A percentile compares a stretch with the other conserved stretches of the same genome.
phyloP scores from a whole-genome alignment of 768 basidiomycete genomes.

The Russula earlei region DNA sequence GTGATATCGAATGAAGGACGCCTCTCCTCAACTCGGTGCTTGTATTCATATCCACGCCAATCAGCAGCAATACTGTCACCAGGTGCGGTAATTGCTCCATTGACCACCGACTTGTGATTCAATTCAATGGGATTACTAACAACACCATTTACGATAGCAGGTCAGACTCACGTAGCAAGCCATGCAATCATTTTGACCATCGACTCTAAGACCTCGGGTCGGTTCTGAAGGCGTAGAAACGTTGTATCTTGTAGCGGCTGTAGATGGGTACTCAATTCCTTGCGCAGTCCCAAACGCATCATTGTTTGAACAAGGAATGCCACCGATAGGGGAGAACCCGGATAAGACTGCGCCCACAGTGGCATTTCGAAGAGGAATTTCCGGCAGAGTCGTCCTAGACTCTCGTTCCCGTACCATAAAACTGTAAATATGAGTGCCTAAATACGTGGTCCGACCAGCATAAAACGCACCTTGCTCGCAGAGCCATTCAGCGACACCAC shows the following conservation, averaged over 20 bases:
- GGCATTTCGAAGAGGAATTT: conserved; percentile 14
- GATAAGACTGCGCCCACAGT: conserved; percentile 9
- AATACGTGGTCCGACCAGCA: not conserved
- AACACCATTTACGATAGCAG: not conserved
- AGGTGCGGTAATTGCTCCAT: conserved; percentile 39
- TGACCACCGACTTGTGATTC: conserved; percentile 24
- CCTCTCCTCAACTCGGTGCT: conserved; percentile 37
- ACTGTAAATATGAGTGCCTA: conserved; percentile 8
- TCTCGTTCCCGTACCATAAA: conserved; percentile 3
- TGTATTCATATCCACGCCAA: conserved; percentile 48
- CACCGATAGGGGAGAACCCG: conserved; percentile 7
- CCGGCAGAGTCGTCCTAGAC: not conserved
- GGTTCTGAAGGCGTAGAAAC: conserved; percentile 4
- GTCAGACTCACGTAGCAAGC: conserved; percentile 3
- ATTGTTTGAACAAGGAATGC: conserved; percentile 6
- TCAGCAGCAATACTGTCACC: conserved; percentile 39
- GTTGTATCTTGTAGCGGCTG: not conserved
- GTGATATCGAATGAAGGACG: conserved; percentile 39
- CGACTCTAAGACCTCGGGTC: not conserved
- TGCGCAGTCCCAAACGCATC: conserved; percentile 9
- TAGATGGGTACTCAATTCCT: not conserved
- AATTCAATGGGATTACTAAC: not conserved
- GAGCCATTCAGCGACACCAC: conserved; percentile 31
- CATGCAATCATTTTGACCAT: conserved; percentile 10
- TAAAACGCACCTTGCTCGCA: conserved; percentile 32